Evolutionary conservation across 75 land plant species (phyloP).

Genomic region (Pseudotsuga menziesii): DNA sequence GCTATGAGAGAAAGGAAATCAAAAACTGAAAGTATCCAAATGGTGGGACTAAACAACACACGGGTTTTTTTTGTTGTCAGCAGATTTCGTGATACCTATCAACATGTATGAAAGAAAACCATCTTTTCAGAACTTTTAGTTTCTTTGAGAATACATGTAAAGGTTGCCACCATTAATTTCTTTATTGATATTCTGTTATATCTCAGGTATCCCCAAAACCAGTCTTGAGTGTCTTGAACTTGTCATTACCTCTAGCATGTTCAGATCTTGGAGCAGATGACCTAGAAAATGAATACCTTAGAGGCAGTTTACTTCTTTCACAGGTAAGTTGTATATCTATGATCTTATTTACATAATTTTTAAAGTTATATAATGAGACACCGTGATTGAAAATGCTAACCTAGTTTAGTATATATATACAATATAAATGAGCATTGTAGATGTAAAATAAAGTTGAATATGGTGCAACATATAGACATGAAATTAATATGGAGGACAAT

Average conservation of each 20-base stretch:
- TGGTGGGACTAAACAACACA: slow-evolving; percentile 73
- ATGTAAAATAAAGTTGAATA: no score
- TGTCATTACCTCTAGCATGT: slow-evolving; percentile 70
- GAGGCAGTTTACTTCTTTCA: slow-evolving; percentile 51
- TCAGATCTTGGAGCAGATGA: slow-evolving; percentile 93
- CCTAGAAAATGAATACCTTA: slow-evolving; percentile 86
- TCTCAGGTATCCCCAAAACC: slow-evolving; percentile 83
- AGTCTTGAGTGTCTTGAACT: slow-evolving; percentile 56
- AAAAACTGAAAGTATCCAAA: slow-evolving; percentile 67
- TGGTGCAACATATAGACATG: no score
- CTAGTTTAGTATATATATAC: no score
- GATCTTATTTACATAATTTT: neutral
- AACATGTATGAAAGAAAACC: slow-evolving; percentile 41
- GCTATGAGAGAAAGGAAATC: slow-evolving; percentile 62
- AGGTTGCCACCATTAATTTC: no score
- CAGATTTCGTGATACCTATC: slow-evolving; percentile 68
- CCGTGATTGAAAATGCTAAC: no score
- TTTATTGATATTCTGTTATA: no score
- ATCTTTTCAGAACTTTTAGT: no score
- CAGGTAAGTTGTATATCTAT: slow-evolving; percentile 37
- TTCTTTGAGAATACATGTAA: no score
- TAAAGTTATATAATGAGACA: no score
- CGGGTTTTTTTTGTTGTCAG: slow-evolving; percentile 79
- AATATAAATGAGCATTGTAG: no score
- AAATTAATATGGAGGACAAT: no score